Evolutionary conservation across 2,329 filamentous ascomycete species (phyloP), one percentile per base, ranked within the genome.

Genomic region (Aspergillus novofumigatus): DNA sequence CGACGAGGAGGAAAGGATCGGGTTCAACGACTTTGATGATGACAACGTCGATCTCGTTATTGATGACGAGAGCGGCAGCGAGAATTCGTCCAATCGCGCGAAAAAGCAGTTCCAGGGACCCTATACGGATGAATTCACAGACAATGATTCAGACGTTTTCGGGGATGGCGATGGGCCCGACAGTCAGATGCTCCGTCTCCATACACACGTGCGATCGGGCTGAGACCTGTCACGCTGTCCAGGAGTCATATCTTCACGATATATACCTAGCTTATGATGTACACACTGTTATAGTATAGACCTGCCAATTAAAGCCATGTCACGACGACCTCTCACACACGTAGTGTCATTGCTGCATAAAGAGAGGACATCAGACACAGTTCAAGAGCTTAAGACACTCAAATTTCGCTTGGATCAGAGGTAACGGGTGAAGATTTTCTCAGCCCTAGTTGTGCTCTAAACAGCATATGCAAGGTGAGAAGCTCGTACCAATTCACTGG

Each of bases 61-160:
- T 56, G 80, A 83, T 52, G 79, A 81, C 23, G 81, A 81, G 20
- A 70, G 68, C 52, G 65, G 70, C 41, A 65, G 65, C 51, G 70
- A 68, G 44, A 65, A 61, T 55, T 65, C 67, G 9, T 58, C 61
- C 11, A 59, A 60, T 42, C 62, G 59, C 57, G 26, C 44, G 9
- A 65, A 61, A 54, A 67, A 65, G 51, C 52, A 53, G 25, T 58
- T 55, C 23, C 53, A 57, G 48, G 45, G 78, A 77, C 65, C 80
- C 75, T 75, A 85, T 78, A 77, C 79, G 58, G 80, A 83, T 54
- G 80, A 82, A 29, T 83, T 81, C 60, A 79, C 77, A 21, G 80
- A 81, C 64, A 80, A 81, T 64, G 75, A 82, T 57, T 80, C 80
- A 53, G 77, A 81, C 64, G 71, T 77, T 47, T 78, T 79, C 61